A percentile compares a stretch with the other conserved stretches of the same genome.
Conservation (phyloP, 1,284 basidiomycete species). For the Volvariella surrecta region DNA sequence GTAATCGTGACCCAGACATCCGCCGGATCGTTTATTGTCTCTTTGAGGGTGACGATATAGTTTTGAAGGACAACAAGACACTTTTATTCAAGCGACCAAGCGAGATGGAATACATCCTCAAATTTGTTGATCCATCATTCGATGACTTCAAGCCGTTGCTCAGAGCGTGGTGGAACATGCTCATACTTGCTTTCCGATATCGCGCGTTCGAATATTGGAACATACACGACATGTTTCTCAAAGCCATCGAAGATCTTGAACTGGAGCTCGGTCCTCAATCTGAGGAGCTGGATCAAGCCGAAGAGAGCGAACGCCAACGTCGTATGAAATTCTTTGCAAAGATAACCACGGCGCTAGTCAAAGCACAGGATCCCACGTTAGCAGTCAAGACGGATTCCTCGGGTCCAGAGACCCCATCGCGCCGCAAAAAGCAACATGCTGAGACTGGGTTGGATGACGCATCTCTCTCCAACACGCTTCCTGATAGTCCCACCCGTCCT, state of each 20-base stretch:
- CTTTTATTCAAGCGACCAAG: background rate
- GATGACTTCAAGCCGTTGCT: slow-evolving; percentile 4
- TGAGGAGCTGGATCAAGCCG: too few relatives aligned
- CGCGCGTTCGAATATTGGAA: slow-evolving; percentile 1
- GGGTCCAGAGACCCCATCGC: too few relatives aligned
- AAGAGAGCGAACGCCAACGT: too few relatives aligned
- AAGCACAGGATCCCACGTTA: too few relatives aligned
- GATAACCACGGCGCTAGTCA: too few relatives aligned
- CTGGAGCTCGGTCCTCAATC: too few relatives aligned
- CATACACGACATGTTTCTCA: background rate
- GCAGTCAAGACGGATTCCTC: too few relatives aligned
- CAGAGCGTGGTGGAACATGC: slow-evolving; percentile 6
- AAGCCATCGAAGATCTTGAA: slow-evolving; percentile 1
- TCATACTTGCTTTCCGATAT: background rate
- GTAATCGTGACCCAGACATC: background rate
- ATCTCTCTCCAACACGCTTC: too few relatives aligned
- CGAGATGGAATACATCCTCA: background rate
- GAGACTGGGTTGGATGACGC: too few relatives aligned
- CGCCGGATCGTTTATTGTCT: background rate
- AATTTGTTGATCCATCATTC: slow-evolving; percentile 8
- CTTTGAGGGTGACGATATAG: background rate
- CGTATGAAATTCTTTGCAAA: too few relatives aligned
- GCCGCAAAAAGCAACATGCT: too few relatives aligned
- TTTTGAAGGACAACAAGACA: background rate
- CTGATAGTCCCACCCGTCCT: too few relatives aligned